phyloP scores from a whole-genome alignment of 2,329 filamentous ascomycete species.

The Cercospora brassicicola region DNA sequence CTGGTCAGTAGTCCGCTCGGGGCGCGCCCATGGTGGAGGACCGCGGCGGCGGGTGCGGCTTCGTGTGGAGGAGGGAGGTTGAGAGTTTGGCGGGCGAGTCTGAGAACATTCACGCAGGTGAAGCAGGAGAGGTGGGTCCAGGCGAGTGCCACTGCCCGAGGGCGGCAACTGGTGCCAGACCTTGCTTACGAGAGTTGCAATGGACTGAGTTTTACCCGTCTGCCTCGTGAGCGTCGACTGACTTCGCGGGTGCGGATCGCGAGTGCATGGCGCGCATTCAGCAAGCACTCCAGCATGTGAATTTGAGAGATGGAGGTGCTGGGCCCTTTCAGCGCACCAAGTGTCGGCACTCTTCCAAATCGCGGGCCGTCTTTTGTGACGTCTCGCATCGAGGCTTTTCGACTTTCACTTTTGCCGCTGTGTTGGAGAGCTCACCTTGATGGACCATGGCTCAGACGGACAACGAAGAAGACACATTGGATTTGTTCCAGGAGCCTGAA shows the following conservation, averaged over 20 bases:
- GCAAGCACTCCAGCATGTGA: background rate
- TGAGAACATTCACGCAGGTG: slow-evolving; percentile 9
- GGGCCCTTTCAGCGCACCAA: background rate
- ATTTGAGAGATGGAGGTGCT: background rate
- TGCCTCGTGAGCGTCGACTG: background rate
- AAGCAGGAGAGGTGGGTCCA: slow-evolving; percentile 8
- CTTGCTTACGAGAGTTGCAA: slow-evolving; percentile 1
- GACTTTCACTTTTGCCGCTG: background rate
- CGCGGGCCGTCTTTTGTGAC: slow-evolving; percentile 1
- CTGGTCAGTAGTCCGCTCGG: background rate
- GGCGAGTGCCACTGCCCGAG: background rate
- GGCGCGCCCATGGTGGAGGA: background rate
- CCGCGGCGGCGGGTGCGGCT: background rate
- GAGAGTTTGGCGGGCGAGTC: background rate
- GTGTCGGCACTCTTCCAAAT: background rate
- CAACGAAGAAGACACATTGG: slow-evolving; percentile 41
- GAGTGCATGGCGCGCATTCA: background rate
- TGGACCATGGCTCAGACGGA: slow-evolving; percentile 27
- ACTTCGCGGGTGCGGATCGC: background rate
- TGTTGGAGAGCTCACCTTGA: slow-evolving; percentile 1
- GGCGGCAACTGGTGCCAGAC: slow-evolving; percentile 2
- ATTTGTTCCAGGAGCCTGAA: slow-evolving; percentile 76
- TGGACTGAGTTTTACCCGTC: background rate
- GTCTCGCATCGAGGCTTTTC: background rate
- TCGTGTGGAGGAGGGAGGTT: background rate